Evolutionary conservation across 1,284 basidiomycete species (phyloP).

Genomic region (Moesziomyces sp.): DNA sequence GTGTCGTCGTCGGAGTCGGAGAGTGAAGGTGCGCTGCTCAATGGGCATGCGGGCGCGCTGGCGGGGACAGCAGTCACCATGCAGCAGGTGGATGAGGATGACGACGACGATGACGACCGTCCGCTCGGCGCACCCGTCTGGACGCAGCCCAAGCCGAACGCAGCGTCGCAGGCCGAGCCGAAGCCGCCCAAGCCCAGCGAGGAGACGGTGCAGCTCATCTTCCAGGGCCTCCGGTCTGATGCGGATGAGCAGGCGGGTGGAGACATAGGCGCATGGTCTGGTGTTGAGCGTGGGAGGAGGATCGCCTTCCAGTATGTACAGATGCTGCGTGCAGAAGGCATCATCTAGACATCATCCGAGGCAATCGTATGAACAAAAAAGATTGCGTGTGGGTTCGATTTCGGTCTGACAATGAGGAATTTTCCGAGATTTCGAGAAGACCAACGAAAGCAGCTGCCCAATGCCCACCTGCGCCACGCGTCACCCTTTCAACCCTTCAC

Average conservation of each 20-base stretch:
- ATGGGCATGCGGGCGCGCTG: conserved; percentile 2
- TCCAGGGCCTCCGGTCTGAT: conserved; percentile 37
- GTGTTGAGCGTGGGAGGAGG: conserved; percentile 38
- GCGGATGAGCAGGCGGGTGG: not conserved
- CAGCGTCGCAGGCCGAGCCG: not conserved
- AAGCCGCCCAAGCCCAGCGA: conserved; percentile 4
- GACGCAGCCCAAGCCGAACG: conserved; percentile 6
- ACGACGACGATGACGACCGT: conserved; percentile 49
- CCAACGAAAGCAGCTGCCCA: conserved; percentile 7
- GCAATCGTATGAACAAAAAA: not conserved
- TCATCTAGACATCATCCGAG: conserved; percentile 19
- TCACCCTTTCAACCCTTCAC: too few species aligned
- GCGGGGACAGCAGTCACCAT: conserved; percentile 34
- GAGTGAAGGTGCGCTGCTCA: conserved; percentile 2
- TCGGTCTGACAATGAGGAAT: conserved; percentile 4
- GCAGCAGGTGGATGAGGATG: conserved; percentile 40
- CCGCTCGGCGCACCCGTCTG: conserved; percentile 31
- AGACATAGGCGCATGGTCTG: conserved; percentile 29
- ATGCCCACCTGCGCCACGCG: too few species aligned
- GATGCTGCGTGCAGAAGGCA: conserved; percentile 46
- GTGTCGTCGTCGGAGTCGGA: conserved; percentile 25
- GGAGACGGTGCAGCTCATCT: conserved; percentile 36
- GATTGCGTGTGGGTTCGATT: not conserved
- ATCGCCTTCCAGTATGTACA: conserved; percentile 50
- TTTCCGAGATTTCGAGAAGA: conserved; percentile 16